Evolutionary conservation across 1,139 yeast species (phyloP).

Genomic region (Yamadazyma songkhlaensis): DNA sequence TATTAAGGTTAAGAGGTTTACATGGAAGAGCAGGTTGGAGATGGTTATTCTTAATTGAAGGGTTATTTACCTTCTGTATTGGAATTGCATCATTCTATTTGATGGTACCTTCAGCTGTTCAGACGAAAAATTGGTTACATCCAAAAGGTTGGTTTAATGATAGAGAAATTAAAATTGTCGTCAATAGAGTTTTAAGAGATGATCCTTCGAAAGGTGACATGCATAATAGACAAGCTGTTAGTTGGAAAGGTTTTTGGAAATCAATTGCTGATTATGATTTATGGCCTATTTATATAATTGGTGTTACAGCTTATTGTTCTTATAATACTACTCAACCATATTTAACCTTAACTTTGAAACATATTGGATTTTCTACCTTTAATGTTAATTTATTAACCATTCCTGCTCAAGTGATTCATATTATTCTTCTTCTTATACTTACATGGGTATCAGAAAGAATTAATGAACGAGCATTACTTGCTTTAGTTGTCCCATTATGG

Average conservation of each 20-base stretch:
- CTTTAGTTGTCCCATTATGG: constrained; percentile 37
- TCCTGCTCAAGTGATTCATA: constrained; percentile 42
- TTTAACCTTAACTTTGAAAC: constrained; percentile 48
- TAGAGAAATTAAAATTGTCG: constrained; percentile 59
- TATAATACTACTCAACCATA: constrained; percentile 43
- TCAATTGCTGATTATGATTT: constrained; percentile 53
- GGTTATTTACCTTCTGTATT: constrained; percentile 51
- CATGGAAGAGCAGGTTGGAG: constrained; percentile 52
- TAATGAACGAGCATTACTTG: constrained; percentile 31
- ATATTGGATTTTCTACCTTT: constrained; percentile 55
- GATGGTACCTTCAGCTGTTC: constrained; percentile 60
- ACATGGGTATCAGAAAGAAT: constrained; percentile 42
- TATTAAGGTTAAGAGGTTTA: constrained; percentile 24
- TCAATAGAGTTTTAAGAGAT: constrained; percentile 60
- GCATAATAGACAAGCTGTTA: constrained; percentile 60
- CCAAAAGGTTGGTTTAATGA: constrained; percentile 64
- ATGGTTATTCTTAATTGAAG: constrained; percentile 67
- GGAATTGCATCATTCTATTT: constrained; percentile 52
- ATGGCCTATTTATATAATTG: constrained; percentile 57
- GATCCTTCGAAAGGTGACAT: constrained; percentile 70
- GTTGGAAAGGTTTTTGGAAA: constrained; percentile 33
- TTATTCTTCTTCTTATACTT: constrained; percentile 33
- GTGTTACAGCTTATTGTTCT: constrained; percentile 46
- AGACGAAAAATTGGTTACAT: constrained; percentile 51
- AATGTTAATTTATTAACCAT: constrained; percentile 54